Evolutionary conservation across 1,284 basidiomycete genomes (phyloP), one percentile per base, ranked within the genome.

Genomic region (Hymenochaete sp.): DNA sequence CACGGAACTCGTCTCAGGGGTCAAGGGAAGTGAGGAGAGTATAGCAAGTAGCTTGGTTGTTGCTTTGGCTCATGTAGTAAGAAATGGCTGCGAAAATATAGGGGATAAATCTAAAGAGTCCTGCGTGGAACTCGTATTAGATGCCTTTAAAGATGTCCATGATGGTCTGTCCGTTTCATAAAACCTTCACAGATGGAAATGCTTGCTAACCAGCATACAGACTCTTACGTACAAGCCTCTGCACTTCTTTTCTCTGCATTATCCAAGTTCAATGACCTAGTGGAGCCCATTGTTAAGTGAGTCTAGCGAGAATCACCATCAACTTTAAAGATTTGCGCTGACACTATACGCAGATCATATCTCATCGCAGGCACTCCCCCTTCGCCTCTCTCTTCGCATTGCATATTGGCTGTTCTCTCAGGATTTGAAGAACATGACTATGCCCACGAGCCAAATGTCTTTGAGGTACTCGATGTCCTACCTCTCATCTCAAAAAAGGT

Each of bases 1-100:
- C 40, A 90, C 87, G 7, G 93, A 98, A 63, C 71, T 98, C 35
- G 73, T 93, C 14, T 70, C 79, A 1, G 79, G 82, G 16, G 78
- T 80, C 0, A 79, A 67, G 51, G 64, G 69, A 4, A 79, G 73
- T 51, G 88, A 93, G 19, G 82, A 85, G 40, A 72, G 75, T 11
- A 79, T 93, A 40, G 76, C 82, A 0, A 76, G 79, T 6, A 91
- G 87, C 49, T 73, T 90, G 54, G 70, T 87, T 6, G 63, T 77
- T 38, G 89, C 92, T 0, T 68, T 97, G 35, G 81, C 87, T 0
- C 72, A 79, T 25, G 92, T 96, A 3, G 76, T 92, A 16, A 66
- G 65, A 37, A 86, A 72, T 56, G 91, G 82, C 0, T 76, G 73
- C 2, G 68, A 75, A 48, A 89, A 92, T 57, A 72, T 95, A 13